Evolutionary conservation across 2,329 filamentous ascomycete species (phyloP).

Genomic region (Thelonectria rubi): DNA sequence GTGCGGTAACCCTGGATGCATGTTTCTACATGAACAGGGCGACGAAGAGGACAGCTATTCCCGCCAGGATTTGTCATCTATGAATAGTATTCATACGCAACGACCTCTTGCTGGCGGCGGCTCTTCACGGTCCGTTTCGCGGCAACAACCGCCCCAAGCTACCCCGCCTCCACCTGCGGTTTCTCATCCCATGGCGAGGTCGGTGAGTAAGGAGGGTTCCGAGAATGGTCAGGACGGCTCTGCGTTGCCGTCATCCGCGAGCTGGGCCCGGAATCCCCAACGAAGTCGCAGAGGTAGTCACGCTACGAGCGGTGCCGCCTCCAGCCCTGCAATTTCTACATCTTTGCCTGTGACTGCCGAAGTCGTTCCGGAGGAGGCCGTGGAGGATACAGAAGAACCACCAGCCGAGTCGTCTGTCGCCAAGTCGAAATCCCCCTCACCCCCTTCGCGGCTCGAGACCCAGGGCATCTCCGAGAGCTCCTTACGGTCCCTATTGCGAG

Average conservation of each 20-base stretch:
- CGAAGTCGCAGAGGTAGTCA: constrained; percentile 78
- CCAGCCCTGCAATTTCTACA: constrained; percentile 79
- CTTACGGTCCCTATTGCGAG: constrained; percentile 50
- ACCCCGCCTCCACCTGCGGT: constrained; percentile 49
- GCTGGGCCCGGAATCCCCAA: constrained; percentile 82
- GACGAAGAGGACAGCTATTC: constrained; percentile 98
- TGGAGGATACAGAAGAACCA: constrained; percentile 45
- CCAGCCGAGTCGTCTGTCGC: constrained; percentile 35
- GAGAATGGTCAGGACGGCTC: constrained; percentile 80
- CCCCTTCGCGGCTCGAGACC: neutral
- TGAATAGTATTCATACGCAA: constrained; percentile 89
- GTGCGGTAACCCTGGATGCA: constrained; percentile 95
- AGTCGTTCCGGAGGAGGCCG: constrained; percentile 54
- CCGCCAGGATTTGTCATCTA: constrained; percentile 90
- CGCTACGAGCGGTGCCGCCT: constrained; percentile 80
- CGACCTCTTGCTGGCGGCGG: constrained; percentile 67
- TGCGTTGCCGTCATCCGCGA: constrained; percentile 91
- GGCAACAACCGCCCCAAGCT: constrained; percentile 56
- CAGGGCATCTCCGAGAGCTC: constrained; percentile 37
- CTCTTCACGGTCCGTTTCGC: constrained; percentile 63
- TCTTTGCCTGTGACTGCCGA: constrained; percentile 65
- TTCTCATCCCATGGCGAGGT: constrained; percentile 75
- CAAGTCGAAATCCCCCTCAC: constrained; percentile 31
- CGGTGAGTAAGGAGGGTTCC: constrained; percentile 80
- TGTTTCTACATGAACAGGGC: constrained; percentile 98